Conservation (phyloP, 1,284 basidiomycete genomes). For the Heterobasidion occidentale region DNA sequence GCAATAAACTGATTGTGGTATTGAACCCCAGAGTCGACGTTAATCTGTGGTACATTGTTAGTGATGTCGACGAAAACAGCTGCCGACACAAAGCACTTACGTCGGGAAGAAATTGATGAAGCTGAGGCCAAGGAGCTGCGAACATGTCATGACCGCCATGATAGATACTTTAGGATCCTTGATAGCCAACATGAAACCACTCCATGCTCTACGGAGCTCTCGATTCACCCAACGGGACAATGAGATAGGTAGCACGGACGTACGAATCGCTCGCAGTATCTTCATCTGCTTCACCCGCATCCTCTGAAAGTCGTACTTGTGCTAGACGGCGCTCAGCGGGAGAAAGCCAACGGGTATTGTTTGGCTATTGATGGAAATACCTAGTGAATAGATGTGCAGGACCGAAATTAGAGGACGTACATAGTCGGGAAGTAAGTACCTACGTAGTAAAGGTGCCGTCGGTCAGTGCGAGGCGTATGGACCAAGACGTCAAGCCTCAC, state of each 20-base stretch:
- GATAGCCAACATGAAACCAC: slow-evolving; percentile 52
- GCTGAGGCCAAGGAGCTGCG: slow-evolving; percentile 52
- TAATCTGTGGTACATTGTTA: slow-evolving; percentile 29
- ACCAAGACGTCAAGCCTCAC: slow-evolving; percentile 19
- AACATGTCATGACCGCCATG: slow-evolving; percentile 46
- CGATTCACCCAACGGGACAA: neutral
- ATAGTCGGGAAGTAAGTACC: slow-evolving; percentile 18
- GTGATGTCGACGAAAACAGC: too few species aligned
- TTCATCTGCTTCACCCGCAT: slow-evolving; percentile 65
- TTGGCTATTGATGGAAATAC: slow-evolving; percentile 28
- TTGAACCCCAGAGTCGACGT: slow-evolving; percentile 59
- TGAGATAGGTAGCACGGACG: slow-evolving; percentile 13
- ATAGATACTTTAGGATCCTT: slow-evolving; percentile 56
- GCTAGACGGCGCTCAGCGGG: slow-evolving; percentile 55
- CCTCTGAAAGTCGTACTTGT: slow-evolving; percentile 65
- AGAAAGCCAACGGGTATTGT: slow-evolving; percentile 64
- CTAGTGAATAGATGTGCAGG: too few species aligned
- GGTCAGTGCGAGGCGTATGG: too few species aligned
- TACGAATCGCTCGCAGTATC: slow-evolving; percentile 49
- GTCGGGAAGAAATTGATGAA: slow-evolving; percentile 74
- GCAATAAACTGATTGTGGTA: slow-evolving; percentile 50
- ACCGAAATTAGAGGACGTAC: slow-evolving; percentile 9
- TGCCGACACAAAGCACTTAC: slow-evolving; percentile 23
- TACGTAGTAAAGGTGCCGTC: neutral
- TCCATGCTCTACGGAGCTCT: slow-evolving; percentile 31